Evolutionary conservation across 148 eudicot species (phyloP).

Genomic region (Silene conica): DNA sequence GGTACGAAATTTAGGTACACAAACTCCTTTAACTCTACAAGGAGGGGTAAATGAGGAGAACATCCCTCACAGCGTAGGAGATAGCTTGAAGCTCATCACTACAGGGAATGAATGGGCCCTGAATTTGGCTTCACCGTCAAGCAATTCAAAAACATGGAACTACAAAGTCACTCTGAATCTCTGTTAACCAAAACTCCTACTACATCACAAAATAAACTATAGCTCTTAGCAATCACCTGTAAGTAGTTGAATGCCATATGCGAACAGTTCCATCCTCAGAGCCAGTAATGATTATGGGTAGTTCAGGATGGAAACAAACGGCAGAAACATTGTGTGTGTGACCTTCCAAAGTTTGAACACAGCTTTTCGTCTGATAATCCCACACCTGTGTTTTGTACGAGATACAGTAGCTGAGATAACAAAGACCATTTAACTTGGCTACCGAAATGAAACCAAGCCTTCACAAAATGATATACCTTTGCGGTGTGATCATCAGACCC

Average conservation of each 20-base stretch:
- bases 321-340: conserved; percentile 91
- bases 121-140: background rate
- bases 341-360: conserved; percentile 91
- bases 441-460: background rate
- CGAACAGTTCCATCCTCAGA: conserved; percentile 93
- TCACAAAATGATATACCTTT: conserved; percentile 42
- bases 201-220: background rate
- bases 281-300: conserved; percentile 84
- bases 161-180: background rate
- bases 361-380: conserved; percentile 89
- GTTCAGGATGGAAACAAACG: conserved; percentile 86
- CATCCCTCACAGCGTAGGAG: background rate
- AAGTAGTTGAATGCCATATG: conserved; percentile 87
- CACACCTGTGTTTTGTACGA: conserved; percentile 54
- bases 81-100: background rate
- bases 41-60: background rate
- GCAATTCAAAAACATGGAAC: conserved; percentile 2
- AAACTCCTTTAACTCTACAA: background rate
- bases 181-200: conserved; percentile 1
- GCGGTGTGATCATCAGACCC: conserved; percentile 98
- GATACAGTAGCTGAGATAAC: background rate
- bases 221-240: conserved; percentile 38
- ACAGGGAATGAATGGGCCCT: background rate
- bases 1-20: background rate
- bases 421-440: background rate